phyloP scores from a whole-genome alignment of 2,329 filamentous ascomycete species.

The Fusarium armeniacum region DNA sequence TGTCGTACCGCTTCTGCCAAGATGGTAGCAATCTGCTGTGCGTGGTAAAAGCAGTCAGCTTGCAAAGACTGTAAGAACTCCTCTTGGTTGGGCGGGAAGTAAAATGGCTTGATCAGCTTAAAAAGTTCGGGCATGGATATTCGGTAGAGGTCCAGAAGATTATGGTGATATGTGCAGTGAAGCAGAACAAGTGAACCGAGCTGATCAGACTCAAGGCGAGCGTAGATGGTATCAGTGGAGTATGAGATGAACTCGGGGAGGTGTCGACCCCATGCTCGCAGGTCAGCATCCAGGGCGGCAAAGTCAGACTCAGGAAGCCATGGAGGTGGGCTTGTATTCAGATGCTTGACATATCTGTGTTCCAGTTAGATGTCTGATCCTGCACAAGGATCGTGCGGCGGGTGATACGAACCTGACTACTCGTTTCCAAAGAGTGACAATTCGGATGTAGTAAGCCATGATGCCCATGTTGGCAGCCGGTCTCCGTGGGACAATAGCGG shows the following conservation, averaged over 20 bases:
- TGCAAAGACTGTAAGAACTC: slow-evolving; percentile 56
- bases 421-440: slow-evolving; percentile 59
- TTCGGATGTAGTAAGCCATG: slow-evolving; percentile 60
- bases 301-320: slow-evolving; percentile 62
- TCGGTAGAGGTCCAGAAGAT: slow-evolving; percentile 61
- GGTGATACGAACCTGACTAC: slow-evolving; percentile 54
- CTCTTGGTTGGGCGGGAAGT: slow-evolving; percentile 57
- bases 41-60: slow-evolving; percentile 57
- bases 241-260: slow-evolving; percentile 62
- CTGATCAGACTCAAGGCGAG: slow-evolving; percentile 62
- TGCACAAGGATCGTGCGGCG: background rate
- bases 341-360: slow-evolving; percentile 59
- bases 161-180: slow-evolving; percentile 63
- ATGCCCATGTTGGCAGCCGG: slow-evolving; percentile 61
- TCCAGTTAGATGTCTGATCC: slow-evolving; percentile 20
- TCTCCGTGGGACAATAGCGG: slow-evolving; percentile 56
- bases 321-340: slow-evolving; percentile 57
- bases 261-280: slow-evolving; percentile 58
- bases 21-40: slow-evolving; percentile 57
- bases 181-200: slow-evolving; percentile 61
- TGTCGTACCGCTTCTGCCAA: slow-evolving; percentile 58
- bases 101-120: slow-evolving; percentile 58
- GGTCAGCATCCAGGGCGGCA: slow-evolving; percentile 57
- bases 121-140: slow-evolving; percentile 62
- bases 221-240: slow-evolving; percentile 61